Evolutionary conservation across 2,329 filamentous ascomycete genomes (phyloP).

Genomic region (Monilinia fructigena): DNA sequence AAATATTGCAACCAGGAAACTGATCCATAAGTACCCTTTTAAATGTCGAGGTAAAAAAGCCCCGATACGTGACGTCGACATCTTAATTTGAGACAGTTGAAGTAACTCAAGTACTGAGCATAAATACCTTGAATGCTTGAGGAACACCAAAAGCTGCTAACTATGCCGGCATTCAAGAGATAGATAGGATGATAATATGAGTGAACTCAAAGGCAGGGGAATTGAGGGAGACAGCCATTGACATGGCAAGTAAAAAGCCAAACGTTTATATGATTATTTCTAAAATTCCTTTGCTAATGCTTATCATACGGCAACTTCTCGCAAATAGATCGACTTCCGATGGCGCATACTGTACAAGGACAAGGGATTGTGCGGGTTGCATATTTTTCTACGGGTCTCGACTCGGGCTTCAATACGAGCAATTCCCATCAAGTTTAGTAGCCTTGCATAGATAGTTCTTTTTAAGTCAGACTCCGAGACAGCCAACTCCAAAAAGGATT

Average conservation of each 20-base stretch:
- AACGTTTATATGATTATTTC: background rate
- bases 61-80: conserved; percentile 9
- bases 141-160: background rate
- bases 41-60: conserved; percentile 25
- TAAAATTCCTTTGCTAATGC: background rate
- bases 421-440: background rate
- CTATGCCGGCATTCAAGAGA: background rate
- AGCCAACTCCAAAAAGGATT: too few relatives aligned
- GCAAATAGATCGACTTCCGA: background rate
- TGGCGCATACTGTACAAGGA: background rate
- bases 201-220: background rate
- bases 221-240: background rate
- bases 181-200: background rate
- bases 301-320: background rate
- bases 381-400: background rate
- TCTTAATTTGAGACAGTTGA: background rate
- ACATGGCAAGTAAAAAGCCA: background rate
- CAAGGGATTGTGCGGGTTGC: background rate
- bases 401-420: background rate
- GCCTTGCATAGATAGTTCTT: background rate
- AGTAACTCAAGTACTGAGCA: background rate
- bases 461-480: background rate
- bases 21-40: conserved; percentile 28
- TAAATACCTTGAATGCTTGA: background rate
- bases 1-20: conserved; percentile 25